These are phyloP conservation scores for Pezicula radicicola DNA, from an alignment of 2,329 filamentous ascomycete species.

Conservation along the genomic window DNA sequence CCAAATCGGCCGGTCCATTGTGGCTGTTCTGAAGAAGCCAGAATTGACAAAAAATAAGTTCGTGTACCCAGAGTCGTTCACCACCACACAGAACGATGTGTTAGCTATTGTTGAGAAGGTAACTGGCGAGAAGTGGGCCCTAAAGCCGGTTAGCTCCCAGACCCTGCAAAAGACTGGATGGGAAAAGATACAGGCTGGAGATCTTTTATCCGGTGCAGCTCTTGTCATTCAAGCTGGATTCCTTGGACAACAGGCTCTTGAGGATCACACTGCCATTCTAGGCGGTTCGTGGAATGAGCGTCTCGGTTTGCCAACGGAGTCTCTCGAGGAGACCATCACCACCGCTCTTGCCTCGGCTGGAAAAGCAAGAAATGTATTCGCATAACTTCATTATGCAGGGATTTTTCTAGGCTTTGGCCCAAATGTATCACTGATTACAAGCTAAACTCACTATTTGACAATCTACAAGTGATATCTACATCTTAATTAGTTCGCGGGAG, in stretches of 20 bases:
- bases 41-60: constrained; percentile 29
- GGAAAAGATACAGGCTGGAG: constrained; percentile 1
- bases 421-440: too few relatives aligned
- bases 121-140: constrained; percentile 26
- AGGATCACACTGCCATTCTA: constrained; percentile 5
- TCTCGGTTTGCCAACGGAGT: constrained; percentile 5
- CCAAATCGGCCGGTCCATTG: constrained; percentile 28
- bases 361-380: too few relatives aligned
- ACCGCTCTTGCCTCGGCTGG: too few relatives aligned
- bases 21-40: constrained; percentile 28
- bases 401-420: too few relatives aligned
- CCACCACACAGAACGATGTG: constrained; percentile 28
- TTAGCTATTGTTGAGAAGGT: constrained; percentile 25
- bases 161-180: constrained; percentile 5
- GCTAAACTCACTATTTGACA: too few relatives aligned
- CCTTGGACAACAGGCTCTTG: constrained; percentile 5
- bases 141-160: constrained; percentile 1
- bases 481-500: too few relatives aligned
- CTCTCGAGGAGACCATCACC: not conserved
- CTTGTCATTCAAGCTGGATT: constrained; percentile 7
- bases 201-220: constrained; percentile 1
- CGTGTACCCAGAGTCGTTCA: constrained; percentile 30
- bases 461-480: too few relatives aligned
- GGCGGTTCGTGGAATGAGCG: constrained; percentile 10
- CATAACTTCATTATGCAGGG: too few relatives aligned